Base-by-base conservation (phyloP, 1,139 yeast species). In the Lipomyces yarrowii region DNA sequence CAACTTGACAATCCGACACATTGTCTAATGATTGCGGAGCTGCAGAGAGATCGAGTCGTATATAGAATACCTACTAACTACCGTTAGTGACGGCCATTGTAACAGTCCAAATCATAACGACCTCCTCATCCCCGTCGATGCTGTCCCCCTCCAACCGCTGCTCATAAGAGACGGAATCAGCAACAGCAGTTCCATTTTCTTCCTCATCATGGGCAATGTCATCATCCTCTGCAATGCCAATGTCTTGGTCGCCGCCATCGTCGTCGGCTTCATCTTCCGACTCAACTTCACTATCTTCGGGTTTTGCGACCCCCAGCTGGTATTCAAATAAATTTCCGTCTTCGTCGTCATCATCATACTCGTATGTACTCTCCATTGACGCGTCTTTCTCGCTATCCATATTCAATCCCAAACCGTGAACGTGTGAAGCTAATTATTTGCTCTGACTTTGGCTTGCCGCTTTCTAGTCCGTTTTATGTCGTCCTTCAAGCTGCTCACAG, bases 1-100 rank as follows among this genome's bases (percentile, higher is more conserved):
- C 81, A 23, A 83, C 76, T 69, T 85, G 87, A 51, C 86, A 72
- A 15, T 56, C 61, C n/a, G 62, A 13, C 6, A 33, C 35, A n/a
- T 46, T 48, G 32, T 64, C 63, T 18, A 67, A 39, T 11, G 62
- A 37, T 23, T 60, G 65, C 32, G 69, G 69, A 11, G 62, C 57
- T 5, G 30, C 32, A 15, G 69, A 56, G 23, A 67, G 62, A 42
- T 64, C 68, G 15, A 67, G 56, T 4, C 69, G 66, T 15, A 67
- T 48, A 13, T 60, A 64, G 33, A 62, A 56, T 4, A 67, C 63
- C 69, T 66, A 52, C n/a, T 26, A 26, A n/a, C 26, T 7, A 33
- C n/a, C 30, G 30, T 51, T 51, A 53, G 21, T 13, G 32, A 21
- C 18, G n/a, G 48, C 48, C 48, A n/a, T 42, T 10, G 48, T 8